Evolutionary conservation across 2,329 filamentous ascomycete genomes (phyloP).

Genomic region (Penicillium sp.): DNA sequence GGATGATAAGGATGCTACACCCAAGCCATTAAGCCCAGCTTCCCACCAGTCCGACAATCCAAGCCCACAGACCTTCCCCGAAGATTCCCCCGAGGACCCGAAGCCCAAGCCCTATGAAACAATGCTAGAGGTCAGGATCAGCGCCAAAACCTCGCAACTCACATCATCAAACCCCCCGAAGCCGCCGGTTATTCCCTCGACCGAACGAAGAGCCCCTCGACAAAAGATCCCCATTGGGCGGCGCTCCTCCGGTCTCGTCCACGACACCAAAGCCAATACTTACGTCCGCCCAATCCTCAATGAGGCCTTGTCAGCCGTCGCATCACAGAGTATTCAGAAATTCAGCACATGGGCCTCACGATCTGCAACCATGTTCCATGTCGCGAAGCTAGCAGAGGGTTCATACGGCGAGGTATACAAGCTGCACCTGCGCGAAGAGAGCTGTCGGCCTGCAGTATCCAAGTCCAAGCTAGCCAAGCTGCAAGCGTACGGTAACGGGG

Average conservation of each 20-base stretch:
- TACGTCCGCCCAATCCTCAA: slow-evolving; percentile 38
- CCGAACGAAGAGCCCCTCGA: slow-evolving; percentile 10
- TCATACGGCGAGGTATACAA: slow-evolving; percentile 64
- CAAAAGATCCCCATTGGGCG: slow-evolving; percentile 21
- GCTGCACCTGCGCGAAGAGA: slow-evolving; percentile 42
- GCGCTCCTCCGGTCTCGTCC: slow-evolving; percentile 32
- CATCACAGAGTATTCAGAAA: slow-evolving; percentile 36
- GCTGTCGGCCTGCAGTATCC: slow-evolving; percentile 33
- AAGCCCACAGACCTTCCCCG: slow-evolving; percentile 1
- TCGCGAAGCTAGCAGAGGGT: slow-evolving; percentile 61
- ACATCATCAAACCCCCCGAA: not conserved
- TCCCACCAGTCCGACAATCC: slow-evolving; percentile 1
- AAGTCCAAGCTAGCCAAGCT: slow-evolving; percentile 37
- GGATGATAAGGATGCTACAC: not conserved
- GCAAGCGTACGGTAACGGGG: slow-evolving; percentile 40
- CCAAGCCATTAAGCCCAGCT: not conserved
- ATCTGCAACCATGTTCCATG: slow-evolving; percentile 38
- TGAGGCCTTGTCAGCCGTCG: slow-evolving; percentile 35
- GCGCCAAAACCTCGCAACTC: not conserved
- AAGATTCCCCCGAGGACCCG: not conserved
- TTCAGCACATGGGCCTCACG: slow-evolving; percentile 40
- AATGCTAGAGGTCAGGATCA: slow-evolving; percentile 31
- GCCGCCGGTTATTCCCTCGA: not conserved
- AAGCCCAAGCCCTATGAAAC: slow-evolving; percentile 18
- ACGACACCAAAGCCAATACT: slow-evolving; percentile 31